phyloP scores from a whole-genome alignment of 805 yeast genomes.

The Metschnikowia shivogae region DNA sequence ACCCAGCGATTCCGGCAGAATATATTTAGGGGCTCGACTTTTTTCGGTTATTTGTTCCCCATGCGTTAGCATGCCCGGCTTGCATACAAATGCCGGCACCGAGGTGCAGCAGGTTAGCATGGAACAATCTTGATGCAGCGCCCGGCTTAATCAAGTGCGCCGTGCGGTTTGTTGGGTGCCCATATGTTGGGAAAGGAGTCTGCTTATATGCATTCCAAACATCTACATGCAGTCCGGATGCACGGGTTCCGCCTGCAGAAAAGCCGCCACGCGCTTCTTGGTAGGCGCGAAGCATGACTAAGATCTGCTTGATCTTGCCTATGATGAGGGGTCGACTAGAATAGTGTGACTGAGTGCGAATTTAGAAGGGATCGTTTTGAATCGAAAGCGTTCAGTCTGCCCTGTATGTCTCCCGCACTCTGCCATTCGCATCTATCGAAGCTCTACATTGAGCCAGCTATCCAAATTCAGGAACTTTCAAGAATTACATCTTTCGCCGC shows the following conservation, averaged over 20 bases:
- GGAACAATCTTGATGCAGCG: not conserved
- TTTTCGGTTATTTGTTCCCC: not conserved
- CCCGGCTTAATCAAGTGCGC: not conserved
- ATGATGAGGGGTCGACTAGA: not conserved
- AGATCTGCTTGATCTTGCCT: not conserved
- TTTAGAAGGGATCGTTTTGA: too few species aligned
- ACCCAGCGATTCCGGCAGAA: not conserved
- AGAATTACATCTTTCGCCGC: too few species aligned
- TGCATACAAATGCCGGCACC: not conserved
- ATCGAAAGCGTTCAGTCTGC: too few species aligned
- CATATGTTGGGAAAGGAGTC: conserved; percentile 1
- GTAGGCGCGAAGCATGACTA: conserved; percentile 2
- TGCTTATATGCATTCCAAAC: not conserved
- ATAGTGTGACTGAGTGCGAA: too few species aligned
- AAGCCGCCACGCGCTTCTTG: not conserved
- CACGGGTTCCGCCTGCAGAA: not conserved
- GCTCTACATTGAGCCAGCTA: too few species aligned
- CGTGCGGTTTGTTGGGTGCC: conserved; percentile 3
- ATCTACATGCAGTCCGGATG: not conserved
- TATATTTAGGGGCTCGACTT: not conserved
- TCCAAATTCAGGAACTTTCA: too few species aligned
- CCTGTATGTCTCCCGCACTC: too few species aligned
- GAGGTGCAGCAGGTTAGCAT: not conserved
- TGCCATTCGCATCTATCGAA: too few species aligned
- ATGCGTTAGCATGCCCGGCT: not conserved